Base-by-base conservation (phyloP, 345 rosid genomes). In the Eucalyptus erythrocorys region DNA sequence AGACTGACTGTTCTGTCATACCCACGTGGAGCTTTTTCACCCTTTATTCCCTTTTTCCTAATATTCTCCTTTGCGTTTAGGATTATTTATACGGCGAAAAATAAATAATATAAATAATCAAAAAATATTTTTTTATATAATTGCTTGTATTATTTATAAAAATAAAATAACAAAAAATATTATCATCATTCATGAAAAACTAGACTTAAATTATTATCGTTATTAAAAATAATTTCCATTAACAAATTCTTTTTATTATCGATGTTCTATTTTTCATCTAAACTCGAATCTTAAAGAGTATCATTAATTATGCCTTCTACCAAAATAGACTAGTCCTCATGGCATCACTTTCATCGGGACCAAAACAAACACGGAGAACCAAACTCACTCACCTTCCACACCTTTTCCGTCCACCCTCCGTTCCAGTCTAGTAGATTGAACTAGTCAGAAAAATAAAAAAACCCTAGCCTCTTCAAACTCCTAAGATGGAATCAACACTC, bases 241-340 rank as follows among this genome's bases (percentile, higher is more conserved):
- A 0, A 59, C 1, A 10, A 59, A 0, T 59, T 59, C 7, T 22
- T 59, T 27, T 59, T 26, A 26, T 59, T 12, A 0, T 0, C 1
- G 0, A 59, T 13, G 8, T 27, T 13, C 0, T 0, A 13, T 59
- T 27, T 59, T 59, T 27, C 68, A 27, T 59, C 7, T 59, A 30
- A 13, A 61, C 17, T 10, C 7, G 34, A 61, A 61, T 61, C 3
- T 27, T 59, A 59, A 27, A 27, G 1, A 27, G 27, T 27, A 30
- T 13, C 6, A 59, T 5, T 30, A 9, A 13, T 6, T 3, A 3
- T 61, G 32, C 68, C 4, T 61, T 61, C 17, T 13, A 3, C 34
- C 8, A 13, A 61, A 61, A 61, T 13, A 12, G 34, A 61, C 30
- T 27, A 30, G 32, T 61, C 34, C 4, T 6, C 7, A 6, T 30